Percentiles rank a stretch among this genome's conserved stretches.
Evolutionary conservation across 257 asterid species (phyloP).

Genomic region (Primulina huaijiensis): DNA sequence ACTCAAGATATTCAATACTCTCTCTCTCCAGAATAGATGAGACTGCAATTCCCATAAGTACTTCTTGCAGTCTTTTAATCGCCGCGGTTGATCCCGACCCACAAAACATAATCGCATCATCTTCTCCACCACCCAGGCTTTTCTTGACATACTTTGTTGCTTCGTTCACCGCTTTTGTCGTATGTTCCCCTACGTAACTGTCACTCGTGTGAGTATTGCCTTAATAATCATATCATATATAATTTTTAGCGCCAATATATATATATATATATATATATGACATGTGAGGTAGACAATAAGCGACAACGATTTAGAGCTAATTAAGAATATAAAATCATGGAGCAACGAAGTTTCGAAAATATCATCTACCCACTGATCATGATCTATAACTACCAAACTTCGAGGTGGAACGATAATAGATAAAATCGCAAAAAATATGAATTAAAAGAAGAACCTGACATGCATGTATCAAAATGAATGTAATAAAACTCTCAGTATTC

Average conservation of each 20-base stretch:
- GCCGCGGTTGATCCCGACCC: constrained; percentile 78
- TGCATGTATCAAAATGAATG: neutral
- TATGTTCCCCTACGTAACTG: constrained; percentile 49
- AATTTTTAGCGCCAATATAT: too few species aligned
- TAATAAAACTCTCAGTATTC: neutral
- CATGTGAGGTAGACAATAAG: too few species aligned
- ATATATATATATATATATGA: too few species aligned
- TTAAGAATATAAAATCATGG: too few species aligned
- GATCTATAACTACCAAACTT: too few species aligned
- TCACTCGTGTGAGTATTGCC: constrained; percentile 74
- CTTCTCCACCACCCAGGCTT: constrained; percentile 60
- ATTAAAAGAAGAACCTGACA: too few species aligned
- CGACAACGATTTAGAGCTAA: too few species aligned
- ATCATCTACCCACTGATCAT: too few species aligned
- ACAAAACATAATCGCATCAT: constrained; percentile 48
- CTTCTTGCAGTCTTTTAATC: constrained; percentile 67
- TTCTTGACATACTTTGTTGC: constrained; percentile 49
- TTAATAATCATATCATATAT: constrained; percentile 11
- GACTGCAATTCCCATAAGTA: constrained; percentile 54
- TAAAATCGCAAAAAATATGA: too few species aligned
- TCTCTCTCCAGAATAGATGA: constrained; percentile 51
- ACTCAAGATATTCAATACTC: constrained; percentile 30
- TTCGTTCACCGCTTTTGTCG: constrained; percentile 48
- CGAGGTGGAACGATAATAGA: too few species aligned
- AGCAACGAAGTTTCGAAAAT: too few species aligned